phyloP scores from a whole-genome alignment of 1,284 basidiomycete species.

The Coriolopsis trogii region DNA sequence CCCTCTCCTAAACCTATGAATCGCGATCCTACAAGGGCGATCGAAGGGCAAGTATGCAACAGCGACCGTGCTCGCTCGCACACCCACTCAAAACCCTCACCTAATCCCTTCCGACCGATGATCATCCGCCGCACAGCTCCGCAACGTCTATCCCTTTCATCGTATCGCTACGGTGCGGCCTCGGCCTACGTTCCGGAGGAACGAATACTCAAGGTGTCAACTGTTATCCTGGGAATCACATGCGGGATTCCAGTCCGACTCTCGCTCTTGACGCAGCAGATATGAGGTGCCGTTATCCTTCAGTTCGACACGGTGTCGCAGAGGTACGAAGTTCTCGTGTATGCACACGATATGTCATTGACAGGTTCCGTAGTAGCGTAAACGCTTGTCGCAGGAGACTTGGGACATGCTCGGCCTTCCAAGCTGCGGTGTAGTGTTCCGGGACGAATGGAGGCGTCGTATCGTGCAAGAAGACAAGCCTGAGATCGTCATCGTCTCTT shows the following conservation, averaged over 20 bases:
- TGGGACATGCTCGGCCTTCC: slow-evolving; percentile 35
- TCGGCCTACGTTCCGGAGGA: not conserved
- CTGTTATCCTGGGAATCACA: not conserved
- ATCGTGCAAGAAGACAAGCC: not conserved
- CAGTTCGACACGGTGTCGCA: slow-evolving; percentile 11
- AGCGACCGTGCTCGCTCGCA: no score
- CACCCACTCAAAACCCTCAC: no score
- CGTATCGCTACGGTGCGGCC: not conserved
- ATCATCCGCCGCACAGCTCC: slow-evolving; percentile 9
- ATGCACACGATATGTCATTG: not conserved
- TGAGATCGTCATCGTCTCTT: slow-evolving; percentile 13
- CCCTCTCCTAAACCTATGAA: not conserved
- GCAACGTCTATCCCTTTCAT: slow-evolving; percentile 5
- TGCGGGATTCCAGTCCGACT: not conserved
- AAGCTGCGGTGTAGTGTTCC: slow-evolving; percentile 35
- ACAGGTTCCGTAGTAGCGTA: slow-evolving; percentile 33
- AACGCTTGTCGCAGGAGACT: slow-evolving; percentile 22
- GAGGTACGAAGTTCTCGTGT: slow-evolving; percentile 7
- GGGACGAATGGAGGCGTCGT: slow-evolving; percentile 13
- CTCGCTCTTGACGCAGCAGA: slow-evolving; percentile 3
- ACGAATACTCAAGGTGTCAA: not conserved
- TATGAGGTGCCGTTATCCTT: slow-evolving; percentile 4
- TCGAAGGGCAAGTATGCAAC: not conserved
- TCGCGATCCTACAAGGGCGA: not conserved
- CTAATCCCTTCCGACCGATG: slow-evolving; percentile 9